phyloP scores from a whole-genome alignment of 2,329 filamentous ascomycete genomes.

The Verticillium klebahnii region DNA sequence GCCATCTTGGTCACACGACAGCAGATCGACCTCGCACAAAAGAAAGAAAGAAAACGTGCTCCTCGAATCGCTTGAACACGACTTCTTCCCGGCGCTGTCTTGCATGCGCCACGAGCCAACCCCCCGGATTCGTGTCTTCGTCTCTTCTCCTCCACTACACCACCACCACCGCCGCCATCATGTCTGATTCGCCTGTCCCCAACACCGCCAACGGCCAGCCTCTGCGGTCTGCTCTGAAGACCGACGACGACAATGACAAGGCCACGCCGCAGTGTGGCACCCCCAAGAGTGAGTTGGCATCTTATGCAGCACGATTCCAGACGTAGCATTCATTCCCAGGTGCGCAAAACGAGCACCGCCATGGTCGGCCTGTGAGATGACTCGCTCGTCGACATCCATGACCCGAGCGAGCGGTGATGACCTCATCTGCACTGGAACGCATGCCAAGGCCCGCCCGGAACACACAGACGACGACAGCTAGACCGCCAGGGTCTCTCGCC shows the following conservation, averaged over 20 bases:
- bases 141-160: no score
- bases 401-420: no score
- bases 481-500: neutral
- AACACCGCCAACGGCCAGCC: slow-evolving; percentile 15
- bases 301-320: neutral
- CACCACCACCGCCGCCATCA: slow-evolving; percentile 1
- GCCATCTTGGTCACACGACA: neutral
- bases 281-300: slow-evolving; percentile 36
- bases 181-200: slow-evolving; percentile 9
- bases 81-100: no score
- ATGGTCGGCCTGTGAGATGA: no score
- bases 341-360: neutral
- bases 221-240: slow-evolving; percentile 39
- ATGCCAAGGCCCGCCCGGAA: no score
- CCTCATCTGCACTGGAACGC: no score
- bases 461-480: no score
- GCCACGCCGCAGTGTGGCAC: slow-evolving; percentile 29
- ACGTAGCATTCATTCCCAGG: neutral
- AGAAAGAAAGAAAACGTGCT: no score
- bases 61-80: no score
- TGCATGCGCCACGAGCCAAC: no score
- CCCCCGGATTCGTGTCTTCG: no score
- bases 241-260: slow-evolving; percentile 34
- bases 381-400: no score
- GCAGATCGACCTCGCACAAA: neutral